A percentile compares a stretch with the other conserved stretches of the same genome.
These are phyloP conservation scores for Kwoniella botswanensis DNA, from an alignment of 768 basidiomycete species.

Conservation along the genomic window DNA sequence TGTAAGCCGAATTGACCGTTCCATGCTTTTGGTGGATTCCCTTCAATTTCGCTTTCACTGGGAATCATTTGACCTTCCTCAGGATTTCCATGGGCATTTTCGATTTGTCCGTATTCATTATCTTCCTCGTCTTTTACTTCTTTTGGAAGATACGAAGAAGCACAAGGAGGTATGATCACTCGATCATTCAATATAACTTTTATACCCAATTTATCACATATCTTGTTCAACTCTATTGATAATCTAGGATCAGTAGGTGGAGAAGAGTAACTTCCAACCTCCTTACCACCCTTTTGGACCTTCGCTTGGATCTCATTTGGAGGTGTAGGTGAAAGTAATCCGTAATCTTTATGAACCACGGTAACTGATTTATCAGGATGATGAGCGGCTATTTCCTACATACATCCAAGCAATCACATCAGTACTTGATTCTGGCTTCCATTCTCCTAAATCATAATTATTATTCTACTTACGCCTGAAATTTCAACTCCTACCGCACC, in stretches of 20 bases:
- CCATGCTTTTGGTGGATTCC: slow-evolving; percentile 16
- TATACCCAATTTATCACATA: slow-evolving; percentile 38
- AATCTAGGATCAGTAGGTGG: slow-evolving; percentile 43
- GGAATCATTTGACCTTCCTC: neutral
- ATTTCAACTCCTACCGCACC: slow-evolving; percentile 70
- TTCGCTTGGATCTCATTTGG: neutral
- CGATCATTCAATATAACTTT: slow-evolving; percentile 42
- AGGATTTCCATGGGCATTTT: slow-evolving; percentile 5
- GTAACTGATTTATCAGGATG: slow-evolving; percentile 47
- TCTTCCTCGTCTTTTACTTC: too few species aligned
- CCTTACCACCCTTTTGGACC: neutral
- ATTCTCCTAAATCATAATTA: neutral
- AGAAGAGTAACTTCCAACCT: slow-evolving; percentile 13
- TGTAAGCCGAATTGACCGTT: slow-evolving; percentile 44
- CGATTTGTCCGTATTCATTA: neutral
- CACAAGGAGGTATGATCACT: slow-evolving; percentile 33
- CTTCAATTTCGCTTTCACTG: neutral
- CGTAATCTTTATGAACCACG: slow-evolving; percentile 40
- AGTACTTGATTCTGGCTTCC: neutral
- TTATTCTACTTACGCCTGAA: slow-evolving; percentile 44
- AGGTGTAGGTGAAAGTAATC: slow-evolving; percentile 21
- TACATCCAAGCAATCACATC: neutral
- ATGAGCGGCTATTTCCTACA: slow-evolving; percentile 42
- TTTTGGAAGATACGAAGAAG: neutral
- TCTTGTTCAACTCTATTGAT: slow-evolving; percentile 37